Evolutionary conservation across 1,139 yeast genomes (phyloP).

Genomic region (Pichia sp.): DNA sequence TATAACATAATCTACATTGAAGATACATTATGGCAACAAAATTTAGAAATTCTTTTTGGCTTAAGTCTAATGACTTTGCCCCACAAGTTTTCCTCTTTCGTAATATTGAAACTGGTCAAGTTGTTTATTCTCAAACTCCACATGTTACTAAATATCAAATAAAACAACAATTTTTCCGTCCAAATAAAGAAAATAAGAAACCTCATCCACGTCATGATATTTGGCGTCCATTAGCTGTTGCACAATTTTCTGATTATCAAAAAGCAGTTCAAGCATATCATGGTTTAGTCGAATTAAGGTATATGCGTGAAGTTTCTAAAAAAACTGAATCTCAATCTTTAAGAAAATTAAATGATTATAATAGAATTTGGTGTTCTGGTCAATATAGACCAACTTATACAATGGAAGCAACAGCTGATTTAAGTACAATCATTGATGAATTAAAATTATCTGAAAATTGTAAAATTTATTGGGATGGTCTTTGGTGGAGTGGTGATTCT

Average conservation of each 20-base stretch:
- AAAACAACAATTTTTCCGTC: constrained; percentile 63
- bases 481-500: constrained; percentile 80
- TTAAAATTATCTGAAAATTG: constrained; percentile 42
- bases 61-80: constrained; percentile 50
- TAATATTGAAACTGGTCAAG: constrained; percentile 85
- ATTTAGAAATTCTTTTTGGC: constrained; percentile 37
- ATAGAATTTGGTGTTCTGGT: constrained; percentile 79
- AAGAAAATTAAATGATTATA: constrained; percentile 70
- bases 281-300: constrained; percentile 67
- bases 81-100: constrained; percentile 82
- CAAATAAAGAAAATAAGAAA: constrained; percentile 83
- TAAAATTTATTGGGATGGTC: constrained; percentile 70
- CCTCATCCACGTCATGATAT: constrained; percentile 79
- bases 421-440: constrained; percentile 64
- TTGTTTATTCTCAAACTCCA: constrained; percentile 80
- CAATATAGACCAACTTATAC: constrained; percentile 87
- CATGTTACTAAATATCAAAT: constrained; percentile 61
- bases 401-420: constrained; percentile 89
- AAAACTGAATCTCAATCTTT: constrained; percentile 56
- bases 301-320: constrained; percentile 58
- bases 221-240: constrained; percentile 90
- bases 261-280: constrained; percentile 70
- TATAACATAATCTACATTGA: no score
- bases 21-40: constrained; percentile 33
- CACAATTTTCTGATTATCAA: constrained; percentile 58